Conservation (phyloP, 2,329 filamentous ascomycete species). For the Fusarium concolor region DNA sequence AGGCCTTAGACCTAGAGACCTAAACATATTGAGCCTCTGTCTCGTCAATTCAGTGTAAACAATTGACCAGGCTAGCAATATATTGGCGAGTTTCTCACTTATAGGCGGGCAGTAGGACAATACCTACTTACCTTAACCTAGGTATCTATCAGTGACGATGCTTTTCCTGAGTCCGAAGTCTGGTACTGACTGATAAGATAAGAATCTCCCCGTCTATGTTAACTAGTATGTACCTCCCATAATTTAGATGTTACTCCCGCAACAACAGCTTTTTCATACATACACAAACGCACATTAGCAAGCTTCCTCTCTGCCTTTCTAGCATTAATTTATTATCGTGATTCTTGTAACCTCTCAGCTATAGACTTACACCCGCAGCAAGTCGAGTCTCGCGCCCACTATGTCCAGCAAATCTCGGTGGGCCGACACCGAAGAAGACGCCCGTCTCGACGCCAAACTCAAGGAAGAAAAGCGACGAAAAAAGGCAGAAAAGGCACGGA, state of each 20-base stretch:
- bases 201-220: conserved; percentile 21
- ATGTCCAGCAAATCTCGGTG: conserved; percentile 84
- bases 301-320: not conserved
- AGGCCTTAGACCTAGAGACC: conserved; percentile 24
- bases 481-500: conserved; percentile 84
- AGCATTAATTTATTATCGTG: not conserved
- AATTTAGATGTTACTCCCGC: not conserved
- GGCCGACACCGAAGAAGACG: conserved; percentile 87
- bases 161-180: conserved; percentile 21
- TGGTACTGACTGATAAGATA: conserved; percentile 43
- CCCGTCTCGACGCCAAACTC: conserved; percentile 75
- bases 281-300: not conserved
- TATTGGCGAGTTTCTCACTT: conserved; percentile 2
- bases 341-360: not conserved
- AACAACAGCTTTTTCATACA: not conserved
- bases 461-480: conserved; percentile 90
- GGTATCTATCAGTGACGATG: conserved; percentile 15
- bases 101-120: not conserved
- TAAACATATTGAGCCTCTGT: conserved; percentile 30
- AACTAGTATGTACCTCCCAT: not conserved
- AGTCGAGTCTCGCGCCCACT: conserved; percentile 5
- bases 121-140: not conserved
- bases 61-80: not conserved
- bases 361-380: not conserved
- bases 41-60: not conserved